These are phyloP conservation scores for Alternaria ethzedia DNA, from an alignment of 2,329 filamentous ascomycete species.

Conservation along the genomic window DNA sequence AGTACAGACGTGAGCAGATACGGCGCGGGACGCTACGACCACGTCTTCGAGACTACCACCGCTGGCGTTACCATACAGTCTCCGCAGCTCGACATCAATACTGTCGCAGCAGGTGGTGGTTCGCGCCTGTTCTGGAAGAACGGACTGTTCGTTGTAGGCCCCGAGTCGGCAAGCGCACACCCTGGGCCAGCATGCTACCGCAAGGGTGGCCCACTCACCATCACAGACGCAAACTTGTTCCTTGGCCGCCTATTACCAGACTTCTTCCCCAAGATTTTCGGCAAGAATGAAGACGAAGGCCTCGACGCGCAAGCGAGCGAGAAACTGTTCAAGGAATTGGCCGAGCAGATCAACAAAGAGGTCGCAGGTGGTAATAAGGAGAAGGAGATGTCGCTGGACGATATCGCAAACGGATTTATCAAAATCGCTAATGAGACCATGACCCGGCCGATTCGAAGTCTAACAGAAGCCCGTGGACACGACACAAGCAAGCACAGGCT, in stretches of 20 bases:
- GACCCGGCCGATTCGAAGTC: constrained; percentile 85
- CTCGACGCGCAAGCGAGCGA: constrained; percentile 78
- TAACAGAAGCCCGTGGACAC: constrained; percentile 91
- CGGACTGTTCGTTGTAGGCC: constrained; percentile 87
- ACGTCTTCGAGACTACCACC: constrained; percentile 92
- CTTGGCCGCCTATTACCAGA: constrained; percentile 84
- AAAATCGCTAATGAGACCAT: constrained; percentile 91
- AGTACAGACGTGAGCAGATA: constrained; percentile 91
- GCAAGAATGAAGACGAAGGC: constrained; percentile 82
- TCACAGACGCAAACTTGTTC: constrained; percentile 92
- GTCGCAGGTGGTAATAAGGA: constrained; percentile 64
- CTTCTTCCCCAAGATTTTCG: constrained; percentile 96
- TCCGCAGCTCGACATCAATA: constrained; percentile 93
- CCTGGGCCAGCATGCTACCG: constrained; percentile 91
- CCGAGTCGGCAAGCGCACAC: constrained; percentile 86
- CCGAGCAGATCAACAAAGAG: constrained; percentile 79
- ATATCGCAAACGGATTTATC: constrained; percentile 88
- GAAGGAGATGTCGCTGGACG: constrained; percentile 75
- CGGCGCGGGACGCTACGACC: constrained; percentile 83
- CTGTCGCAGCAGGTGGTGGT: constrained; percentile 88
- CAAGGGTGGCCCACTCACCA: constrained; percentile 85
- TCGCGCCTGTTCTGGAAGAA: constrained; percentile 87
- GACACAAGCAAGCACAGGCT: constrained; percentile 90
- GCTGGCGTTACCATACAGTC: constrained; percentile 94
- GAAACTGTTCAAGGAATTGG: constrained; percentile 75